phyloP scores from a whole-genome alignment of 371 early-diverging fungal species.

The Actinomortierella ambigua region DNA sequence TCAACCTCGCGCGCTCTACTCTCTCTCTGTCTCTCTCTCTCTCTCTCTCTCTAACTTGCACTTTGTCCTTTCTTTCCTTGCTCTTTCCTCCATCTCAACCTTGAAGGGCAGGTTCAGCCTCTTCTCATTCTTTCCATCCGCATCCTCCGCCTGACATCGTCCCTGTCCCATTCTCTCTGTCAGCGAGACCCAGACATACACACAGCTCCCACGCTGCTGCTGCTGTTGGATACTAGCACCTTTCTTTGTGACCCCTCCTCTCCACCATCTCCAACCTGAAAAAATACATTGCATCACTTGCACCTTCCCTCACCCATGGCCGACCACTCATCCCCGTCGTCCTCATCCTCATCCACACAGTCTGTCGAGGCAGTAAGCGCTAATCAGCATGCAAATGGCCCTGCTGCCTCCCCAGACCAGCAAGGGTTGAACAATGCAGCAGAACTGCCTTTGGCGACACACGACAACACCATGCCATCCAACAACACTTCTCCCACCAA shows the following conservation, averaged over 20 bases:
- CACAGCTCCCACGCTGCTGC: conserved; percentile 1
- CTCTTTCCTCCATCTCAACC: neutral
- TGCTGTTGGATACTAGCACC: no score
- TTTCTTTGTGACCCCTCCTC: no score
- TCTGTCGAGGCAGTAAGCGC: no score
- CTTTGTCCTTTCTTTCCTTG: conserved; percentile 4
- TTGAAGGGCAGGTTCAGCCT: no score
- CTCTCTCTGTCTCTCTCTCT: conserved; percentile 3
- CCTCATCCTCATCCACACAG: no score
- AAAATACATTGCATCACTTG: no score
- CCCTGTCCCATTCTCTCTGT: neutral
- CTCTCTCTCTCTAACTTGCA: conserved; percentile 6
- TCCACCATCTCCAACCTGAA: no score
- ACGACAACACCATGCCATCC: neutral
- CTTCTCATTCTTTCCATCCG: neutral
- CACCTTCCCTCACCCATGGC: no score
- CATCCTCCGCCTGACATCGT: neutral
- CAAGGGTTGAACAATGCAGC: no score
- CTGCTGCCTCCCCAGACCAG: no score
- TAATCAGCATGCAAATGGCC: no score
- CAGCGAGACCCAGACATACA: neutral
- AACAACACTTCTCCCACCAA: conserved; percentile 45
- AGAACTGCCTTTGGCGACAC: neutral
- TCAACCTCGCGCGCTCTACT: neutral
- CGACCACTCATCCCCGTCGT: no score